These are phyloP conservation scores for Bruguiera gymnorhiza DNA, from an alignment of 345 rosid species.

Conservation along the genomic window DNA sequence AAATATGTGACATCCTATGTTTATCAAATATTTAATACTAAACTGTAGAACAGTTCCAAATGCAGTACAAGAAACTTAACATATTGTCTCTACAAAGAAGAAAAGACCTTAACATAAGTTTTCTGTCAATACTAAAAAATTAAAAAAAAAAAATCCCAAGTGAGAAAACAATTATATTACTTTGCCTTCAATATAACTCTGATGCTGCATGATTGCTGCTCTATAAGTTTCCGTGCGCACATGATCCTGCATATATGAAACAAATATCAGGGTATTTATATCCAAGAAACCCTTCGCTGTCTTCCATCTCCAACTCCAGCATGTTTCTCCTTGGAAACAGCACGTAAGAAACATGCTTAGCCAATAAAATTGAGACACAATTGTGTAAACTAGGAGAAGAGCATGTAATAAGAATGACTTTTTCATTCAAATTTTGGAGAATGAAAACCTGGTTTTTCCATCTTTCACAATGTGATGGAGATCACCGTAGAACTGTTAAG, in stretches of 20 bases:
- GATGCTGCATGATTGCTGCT: constrained; percentile 82
- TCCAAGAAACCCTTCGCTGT: not conserved
- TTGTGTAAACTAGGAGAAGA: too few species aligned
- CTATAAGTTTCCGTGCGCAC: constrained; percentile 78
- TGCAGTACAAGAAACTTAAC: not conserved
- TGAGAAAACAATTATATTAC: constrained; percentile 41
- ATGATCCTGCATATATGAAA: constrained; percentile 55
- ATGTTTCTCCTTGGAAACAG: not conserved
- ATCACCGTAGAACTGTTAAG: too few species aligned
- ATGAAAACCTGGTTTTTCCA: too few species aligned
- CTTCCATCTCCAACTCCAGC: not conserved
- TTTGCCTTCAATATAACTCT: constrained; percentile 77
- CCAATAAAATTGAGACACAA: too few species aligned
- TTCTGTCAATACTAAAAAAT: not conserved
- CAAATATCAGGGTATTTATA: constrained; percentile 2
- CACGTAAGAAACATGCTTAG: too few species aligned
- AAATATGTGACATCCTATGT: not conserved
- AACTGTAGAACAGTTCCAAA: not conserved
- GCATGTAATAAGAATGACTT: too few species aligned
- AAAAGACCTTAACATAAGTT: not conserved
- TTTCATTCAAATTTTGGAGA: too few species aligned
- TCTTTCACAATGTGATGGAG: too few species aligned
- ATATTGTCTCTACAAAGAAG: not conserved
- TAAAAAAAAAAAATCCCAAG: not conserved
- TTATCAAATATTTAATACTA: not conserved